A percentile compares a stretch with the other conserved stretches of the same genome.
phyloP scores from a whole-genome alignment of 2,329 filamentous ascomycete species.

The Aspergillus sp. region DNA sequence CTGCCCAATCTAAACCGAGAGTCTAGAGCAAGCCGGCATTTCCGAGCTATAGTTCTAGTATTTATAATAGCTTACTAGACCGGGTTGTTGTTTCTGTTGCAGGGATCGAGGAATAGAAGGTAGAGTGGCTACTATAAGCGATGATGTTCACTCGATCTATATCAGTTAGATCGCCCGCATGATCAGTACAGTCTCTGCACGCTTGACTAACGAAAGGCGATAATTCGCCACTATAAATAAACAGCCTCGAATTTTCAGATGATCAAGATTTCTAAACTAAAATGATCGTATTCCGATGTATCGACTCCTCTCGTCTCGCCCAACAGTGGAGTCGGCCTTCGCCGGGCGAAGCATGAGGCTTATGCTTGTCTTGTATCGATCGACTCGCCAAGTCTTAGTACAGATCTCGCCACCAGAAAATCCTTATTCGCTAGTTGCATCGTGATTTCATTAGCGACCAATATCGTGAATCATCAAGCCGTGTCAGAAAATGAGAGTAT shows the following conservation, averaged over 20 bases:
- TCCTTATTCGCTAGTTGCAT: background rate
- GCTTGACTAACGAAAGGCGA: background rate
- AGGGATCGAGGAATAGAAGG: too few relatives aligned
- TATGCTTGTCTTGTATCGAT: background rate
- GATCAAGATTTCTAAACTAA: background rate
- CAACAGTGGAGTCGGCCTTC: background rate
- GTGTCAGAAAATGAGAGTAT: background rate
- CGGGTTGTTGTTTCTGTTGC: too few relatives aligned
- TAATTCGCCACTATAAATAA: background rate
- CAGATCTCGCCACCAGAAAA: background rate
- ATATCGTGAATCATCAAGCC: slow-evolving; percentile 2
- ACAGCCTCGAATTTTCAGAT: background rate
- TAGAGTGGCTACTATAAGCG: too few relatives aligned
- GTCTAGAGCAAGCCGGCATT: too few relatives aligned
- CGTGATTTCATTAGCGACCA: slow-evolving; percentile 1
- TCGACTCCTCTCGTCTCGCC: background rate
- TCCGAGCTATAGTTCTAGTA: too few relatives aligned
- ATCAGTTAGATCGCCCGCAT: too few relatives aligned
- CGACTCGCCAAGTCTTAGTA: background rate
- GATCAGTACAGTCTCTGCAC: too few relatives aligned
- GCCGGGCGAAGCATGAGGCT: background rate
- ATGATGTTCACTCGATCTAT: too few relatives aligned
- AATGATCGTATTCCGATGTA: background rate
- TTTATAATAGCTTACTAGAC: too few relatives aligned
- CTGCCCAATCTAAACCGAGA: too few relatives aligned